A percentile compares a stretch with the other conserved stretches of the same genome.
phyloP scores from a whole-genome alignment of 768 basidiomycete genomes.

The Boletus vermiculosoides region DNA sequence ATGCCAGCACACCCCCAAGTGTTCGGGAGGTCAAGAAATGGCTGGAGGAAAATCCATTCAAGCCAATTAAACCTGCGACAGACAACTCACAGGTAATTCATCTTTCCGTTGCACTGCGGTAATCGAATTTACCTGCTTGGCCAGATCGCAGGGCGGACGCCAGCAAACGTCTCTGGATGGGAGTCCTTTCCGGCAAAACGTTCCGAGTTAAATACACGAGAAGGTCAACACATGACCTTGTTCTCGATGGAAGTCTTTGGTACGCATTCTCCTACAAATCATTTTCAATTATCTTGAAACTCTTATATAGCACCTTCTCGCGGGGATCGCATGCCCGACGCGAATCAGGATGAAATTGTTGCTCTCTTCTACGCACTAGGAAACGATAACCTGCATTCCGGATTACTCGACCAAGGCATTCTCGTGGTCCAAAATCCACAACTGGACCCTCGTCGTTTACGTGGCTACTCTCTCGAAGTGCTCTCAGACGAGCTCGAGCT shows the following conservation, averaged over 20 bases:
- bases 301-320: slow-evolving; percentile 53
- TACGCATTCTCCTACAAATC: slow-evolving; percentile 35
- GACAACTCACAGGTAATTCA: slow-evolving; percentile 52
- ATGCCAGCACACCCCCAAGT: slow-evolving; percentile 67
- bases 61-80: slow-evolving; percentile 17
- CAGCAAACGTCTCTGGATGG: slow-evolving; percentile 65
- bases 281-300: not conserved
- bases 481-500: slow-evolving; percentile 76
- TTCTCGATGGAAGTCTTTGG: slow-evolving; percentile 86
- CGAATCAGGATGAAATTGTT: slow-evolving; percentile 52
- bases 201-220: slow-evolving; percentile 44
- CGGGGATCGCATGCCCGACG: slow-evolving; percentile 59
- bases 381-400: slow-evolving; percentile 37
- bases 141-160: slow-evolving; percentile 76
- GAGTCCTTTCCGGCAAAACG: slow-evolving; percentile 52
- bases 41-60: slow-evolving; percentile 38
- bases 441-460: slow-evolving; percentile 42
- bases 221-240: slow-evolving; percentile 72
- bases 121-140: not conserved
- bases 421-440: slow-evolving; percentile 49
- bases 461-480: slow-evolving; percentile 46
- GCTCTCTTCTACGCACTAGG: slow-evolving; percentile 75
- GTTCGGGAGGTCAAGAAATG: slow-evolving; percentile 52
- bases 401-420: slow-evolving; percentile 41
- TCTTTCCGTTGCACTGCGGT: not conserved